Conservation (phyloP, 202 grass and related monocot genomes). For the Hordeum pubiflorum region DNA sequence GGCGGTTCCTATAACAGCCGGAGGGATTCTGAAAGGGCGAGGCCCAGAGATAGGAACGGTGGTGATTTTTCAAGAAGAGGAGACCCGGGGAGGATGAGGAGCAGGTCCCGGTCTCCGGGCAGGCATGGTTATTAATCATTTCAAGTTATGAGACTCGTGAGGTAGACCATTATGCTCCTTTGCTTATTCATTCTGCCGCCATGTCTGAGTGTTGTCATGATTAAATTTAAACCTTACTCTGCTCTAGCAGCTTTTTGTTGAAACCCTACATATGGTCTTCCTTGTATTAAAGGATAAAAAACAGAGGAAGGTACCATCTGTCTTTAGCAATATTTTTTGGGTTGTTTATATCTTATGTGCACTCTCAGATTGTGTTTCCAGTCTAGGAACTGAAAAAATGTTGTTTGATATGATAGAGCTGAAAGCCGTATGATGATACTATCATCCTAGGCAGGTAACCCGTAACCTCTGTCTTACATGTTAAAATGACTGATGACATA, state of each 20-base stretch:
- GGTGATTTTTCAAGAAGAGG: constrained; percentile 19
- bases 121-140: constrained; percentile 40
- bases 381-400: constrained; percentile 10
- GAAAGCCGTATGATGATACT: constrained; percentile 23
- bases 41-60: constrained; percentile 31
- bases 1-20: constrained; percentile 32
- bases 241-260: constrained; percentile 43
- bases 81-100: constrained; percentile 21
- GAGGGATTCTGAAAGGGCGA: constrained; percentile 41
- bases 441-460: neutral
- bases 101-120: constrained; percentile 48
- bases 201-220: constrained; percentile 12
- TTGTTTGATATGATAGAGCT: constrained; percentile 23
- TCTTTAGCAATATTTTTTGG: neutral
- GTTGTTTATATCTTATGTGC: constrained; percentile 9
- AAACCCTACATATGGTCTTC: constrained; percentile 28
- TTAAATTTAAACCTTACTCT: constrained; percentile 31
- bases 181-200: constrained; percentile 3
- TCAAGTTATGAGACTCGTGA: constrained; percentile 32
- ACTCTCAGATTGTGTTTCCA: constrained; percentile 19
- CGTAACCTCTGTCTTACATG: neutral
- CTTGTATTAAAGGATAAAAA: constrained; percentile 26
- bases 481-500: neutral
- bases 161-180: constrained; percentile 39
- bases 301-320: constrained; percentile 40